Conservation (phyloP, 805 yeast genomes). For the Wickerhamomyces pijperi region DNA sequence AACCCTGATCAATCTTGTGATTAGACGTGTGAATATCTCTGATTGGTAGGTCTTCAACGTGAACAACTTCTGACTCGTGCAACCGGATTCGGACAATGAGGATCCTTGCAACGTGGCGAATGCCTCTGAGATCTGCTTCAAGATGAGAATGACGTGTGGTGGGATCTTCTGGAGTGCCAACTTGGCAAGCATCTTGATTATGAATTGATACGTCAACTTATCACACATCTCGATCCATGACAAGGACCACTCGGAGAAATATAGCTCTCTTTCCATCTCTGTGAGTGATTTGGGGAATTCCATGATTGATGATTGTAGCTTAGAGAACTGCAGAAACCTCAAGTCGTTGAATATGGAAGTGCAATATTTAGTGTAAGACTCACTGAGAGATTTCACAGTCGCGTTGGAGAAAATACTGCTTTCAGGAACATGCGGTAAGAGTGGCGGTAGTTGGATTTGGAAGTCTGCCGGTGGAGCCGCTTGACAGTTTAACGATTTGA, state of each 20-base stretch:
- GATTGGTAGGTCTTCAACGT: constrained; percentile 26
- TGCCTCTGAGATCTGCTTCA: constrained; percentile 40
- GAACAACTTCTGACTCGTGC: constrained; percentile 44
- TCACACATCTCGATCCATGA: constrained; percentile 69
- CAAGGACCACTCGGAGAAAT: constrained; percentile 33
- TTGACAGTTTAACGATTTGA: no score
- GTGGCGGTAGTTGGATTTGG: constrained; percentile 1
- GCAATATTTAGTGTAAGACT: constrained; percentile 29
- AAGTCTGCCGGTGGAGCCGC: no score
- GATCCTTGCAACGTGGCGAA: constrained; percentile 39
- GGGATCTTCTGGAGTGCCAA: constrained; percentile 51
- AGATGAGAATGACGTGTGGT: constrained; percentile 36
- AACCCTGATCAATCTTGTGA: constrained; percentile 43
- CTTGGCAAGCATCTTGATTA: constrained; percentile 50
- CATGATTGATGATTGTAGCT: constrained; percentile 40
- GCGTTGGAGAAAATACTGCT: no score
- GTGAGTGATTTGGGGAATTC: constrained; percentile 49
- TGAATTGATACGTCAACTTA: constrained; percentile 40
- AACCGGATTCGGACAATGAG: constrained; percentile 27
- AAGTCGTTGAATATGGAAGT: constrained; percentile 52
- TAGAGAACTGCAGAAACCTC: constrained; percentile 55
- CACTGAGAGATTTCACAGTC: background rate
- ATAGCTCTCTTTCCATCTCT: constrained; percentile 48
- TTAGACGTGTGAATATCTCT: constrained; percentile 37
- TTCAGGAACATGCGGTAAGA: constrained; percentile 6